Conservation (phyloP, 768 basidiomycete species). For the Myochromella boudieri region DNA sequence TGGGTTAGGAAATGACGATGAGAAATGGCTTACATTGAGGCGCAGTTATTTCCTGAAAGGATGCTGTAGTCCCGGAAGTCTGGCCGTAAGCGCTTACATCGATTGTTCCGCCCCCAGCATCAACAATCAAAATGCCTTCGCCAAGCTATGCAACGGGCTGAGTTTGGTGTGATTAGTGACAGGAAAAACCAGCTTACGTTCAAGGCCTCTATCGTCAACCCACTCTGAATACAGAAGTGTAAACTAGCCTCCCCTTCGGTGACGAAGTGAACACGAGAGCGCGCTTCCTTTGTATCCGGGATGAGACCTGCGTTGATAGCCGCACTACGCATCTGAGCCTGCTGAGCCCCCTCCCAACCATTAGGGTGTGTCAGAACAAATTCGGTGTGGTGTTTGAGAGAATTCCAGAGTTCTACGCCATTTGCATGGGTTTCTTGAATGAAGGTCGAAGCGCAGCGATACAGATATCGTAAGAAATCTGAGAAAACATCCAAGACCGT, state of each 20-base stretch:
- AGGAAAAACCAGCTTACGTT: conserved; percentile 18
- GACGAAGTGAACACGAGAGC: conserved; percentile 49
- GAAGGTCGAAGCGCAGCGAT: conserved; percentile 39
- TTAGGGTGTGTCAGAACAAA: conserved; percentile 57
- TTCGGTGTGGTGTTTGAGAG: conserved; percentile 36
- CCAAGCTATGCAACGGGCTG: conserved; percentile 30
- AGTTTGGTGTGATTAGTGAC: background rate
- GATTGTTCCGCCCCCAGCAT: conserved; percentile 63
- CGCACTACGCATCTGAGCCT: conserved; percentile 50
- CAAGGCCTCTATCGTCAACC: conserved; percentile 35
- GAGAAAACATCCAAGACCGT: conserved; percentile 42
- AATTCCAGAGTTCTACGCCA: conserved; percentile 39
- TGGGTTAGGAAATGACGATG: background rate
- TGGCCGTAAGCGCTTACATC: conserved; percentile 53
- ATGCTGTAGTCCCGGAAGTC: conserved; percentile 20
- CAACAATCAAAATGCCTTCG: conserved; percentile 49
- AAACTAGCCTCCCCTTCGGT: conserved; percentile 66
- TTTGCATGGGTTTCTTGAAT: conserved; percentile 45
- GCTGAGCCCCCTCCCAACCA: conserved; percentile 61
- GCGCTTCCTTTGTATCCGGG: conserved; percentile 34
- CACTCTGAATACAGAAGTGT: conserved; percentile 48
- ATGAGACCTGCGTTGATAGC: conserved; percentile 51
- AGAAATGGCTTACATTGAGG: conserved; percentile 34
- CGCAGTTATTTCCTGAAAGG: conserved; percentile 48
- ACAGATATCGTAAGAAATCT: conserved; percentile 51